Evolutionary conservation across 768 basidiomycete species (phyloP).

Genomic region (Solioccasus polychromus): DNA sequence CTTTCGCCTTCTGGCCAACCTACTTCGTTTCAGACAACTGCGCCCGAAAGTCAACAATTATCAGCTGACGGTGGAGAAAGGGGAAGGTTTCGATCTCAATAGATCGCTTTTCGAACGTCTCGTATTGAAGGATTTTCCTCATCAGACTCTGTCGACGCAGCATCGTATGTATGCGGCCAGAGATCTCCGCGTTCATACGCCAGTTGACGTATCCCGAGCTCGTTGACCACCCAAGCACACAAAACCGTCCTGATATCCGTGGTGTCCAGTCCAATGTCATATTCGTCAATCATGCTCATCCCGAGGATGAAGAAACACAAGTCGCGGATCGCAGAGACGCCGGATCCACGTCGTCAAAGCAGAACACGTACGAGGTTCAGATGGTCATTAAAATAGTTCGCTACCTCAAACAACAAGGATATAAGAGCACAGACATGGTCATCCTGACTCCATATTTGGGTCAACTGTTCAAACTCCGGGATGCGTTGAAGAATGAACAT

Average conservation of each 20-base stretch:
- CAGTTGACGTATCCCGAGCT: slow-evolving; percentile 67
- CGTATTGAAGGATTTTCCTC: slow-evolving; percentile 60
- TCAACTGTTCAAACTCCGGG: slow-evolving; percentile 51
- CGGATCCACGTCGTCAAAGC: slow-evolving; percentile 53
- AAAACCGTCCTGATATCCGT: slow-evolving; percentile 46
- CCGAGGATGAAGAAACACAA: slow-evolving; percentile 47
- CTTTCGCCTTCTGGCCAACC: background rate
- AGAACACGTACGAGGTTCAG: slow-evolving; percentile 55
- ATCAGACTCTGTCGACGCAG: slow-evolving; percentile 51
- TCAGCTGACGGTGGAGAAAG: slow-evolving; percentile 63
- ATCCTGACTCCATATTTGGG: slow-evolving; percentile 70
- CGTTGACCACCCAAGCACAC: slow-evolving; percentile 50
- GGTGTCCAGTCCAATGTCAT: slow-evolving; percentile 60
- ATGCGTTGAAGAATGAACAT: slow-evolving; percentile 39
- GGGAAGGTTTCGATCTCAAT: slow-evolving; percentile 66
- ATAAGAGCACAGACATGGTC: slow-evolving; percentile 57
- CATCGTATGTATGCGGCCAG: slow-evolving; percentile 79
- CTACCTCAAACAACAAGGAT: slow-evolving; percentile 69
- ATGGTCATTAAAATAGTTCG: slow-evolving; percentile 68
- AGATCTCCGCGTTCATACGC: slow-evolving; percentile 65
- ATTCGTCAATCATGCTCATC: slow-evolving; percentile 56
- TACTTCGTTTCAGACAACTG: slow-evolving; percentile 47
- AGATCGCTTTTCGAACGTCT: slow-evolving; percentile 68
- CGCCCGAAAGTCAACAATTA: slow-evolving; percentile 74
- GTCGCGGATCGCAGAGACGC: slow-evolving; percentile 47